Evolutionary conservation across 768 basidiomycete species (phyloP), one percentile per base, ranked within the genome.

Genomic region (Lactarius quietus): DNA sequence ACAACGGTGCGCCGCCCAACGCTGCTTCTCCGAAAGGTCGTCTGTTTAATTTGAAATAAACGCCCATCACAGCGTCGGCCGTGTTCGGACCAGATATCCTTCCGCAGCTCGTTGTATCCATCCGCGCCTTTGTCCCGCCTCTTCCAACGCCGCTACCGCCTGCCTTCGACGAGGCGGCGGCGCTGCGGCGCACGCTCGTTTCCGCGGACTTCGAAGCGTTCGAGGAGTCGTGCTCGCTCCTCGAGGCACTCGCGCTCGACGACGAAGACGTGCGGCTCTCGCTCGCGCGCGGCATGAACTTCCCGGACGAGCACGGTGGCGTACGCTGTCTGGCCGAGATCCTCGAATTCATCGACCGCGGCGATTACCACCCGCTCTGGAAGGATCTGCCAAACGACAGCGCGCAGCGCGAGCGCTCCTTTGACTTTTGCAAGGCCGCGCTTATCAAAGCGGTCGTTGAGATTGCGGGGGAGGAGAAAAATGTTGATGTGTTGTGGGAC

Each of bases 401-500:
- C 64, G 79, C 81, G 64, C 76, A 79, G 56, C 87, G 84, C 75
- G 85, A 90, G 73, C 89, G 89, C 73, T 81, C 83, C 2, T 89
- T 95, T 67, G 85, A 87, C 69, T 83, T 87, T 33, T 92, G 92
- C 77, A 95, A 95, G 76, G 89, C 88, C 4, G 92, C 91, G 0
- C 78, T 94, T 10, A 87, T 94, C 74, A 93, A 93, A 70, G 84
- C 89, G 3, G 84, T 95, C 18, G 92, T 95, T 33, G 93, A 93
- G 71, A 85, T 90, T 45, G 85, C 91, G 10, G 92, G 92, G 43
- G 90, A 93, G 72, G 89, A 90, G 67, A 84, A 82, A 68, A 93
- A 91, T 68, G 83, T 83, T 66, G 87, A 92, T 57, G 83, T 87
- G 9, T 77, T 93, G n/a, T 93, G 90, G 86, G 86, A 88, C 68